Conservation (phyloP, 257 asterid species). For the Solanum clarkiae region DNA sequence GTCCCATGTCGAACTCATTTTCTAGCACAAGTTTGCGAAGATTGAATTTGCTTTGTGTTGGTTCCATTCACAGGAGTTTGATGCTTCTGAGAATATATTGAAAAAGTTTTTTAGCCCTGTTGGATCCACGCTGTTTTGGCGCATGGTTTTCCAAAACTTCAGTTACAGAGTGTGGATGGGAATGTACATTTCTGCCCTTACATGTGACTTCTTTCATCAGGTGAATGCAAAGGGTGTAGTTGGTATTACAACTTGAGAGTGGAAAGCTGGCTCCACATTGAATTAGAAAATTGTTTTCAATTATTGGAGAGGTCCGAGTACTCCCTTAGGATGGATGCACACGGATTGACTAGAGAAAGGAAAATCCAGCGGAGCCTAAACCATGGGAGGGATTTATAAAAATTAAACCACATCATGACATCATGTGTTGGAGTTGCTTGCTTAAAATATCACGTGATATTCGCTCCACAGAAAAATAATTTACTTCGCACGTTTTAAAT, state of each 20-base stretch:
- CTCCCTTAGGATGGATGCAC: background rate
- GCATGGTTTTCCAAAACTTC: background rate
- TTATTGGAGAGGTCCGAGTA: background rate
- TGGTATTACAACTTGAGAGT: background rate
- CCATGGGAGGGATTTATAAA: background rate
- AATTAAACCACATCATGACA: background rate
- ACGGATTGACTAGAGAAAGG: background rate
- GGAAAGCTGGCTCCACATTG: background rate
- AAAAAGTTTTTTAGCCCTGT: background rate
- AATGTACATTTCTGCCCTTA: background rate
- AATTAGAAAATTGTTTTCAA: background rate
- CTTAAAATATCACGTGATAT: background rate
- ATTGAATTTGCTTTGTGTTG: background rate
- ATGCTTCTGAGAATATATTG: background rate
- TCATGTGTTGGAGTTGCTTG: background rate
- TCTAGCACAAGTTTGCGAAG: background rate
- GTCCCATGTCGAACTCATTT: conserved; percentile 18
- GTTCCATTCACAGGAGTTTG: background rate
- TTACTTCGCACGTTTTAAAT: too few relatives aligned
- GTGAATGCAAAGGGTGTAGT: background rate
- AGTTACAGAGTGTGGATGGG: background rate
- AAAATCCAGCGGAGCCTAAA: background rate
- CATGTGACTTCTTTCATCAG: background rate
- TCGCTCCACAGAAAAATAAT: background rate
- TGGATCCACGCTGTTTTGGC: background rate